These are phyloP conservation scores for Hymenochaete sp. DNA, from an alignment of 1,284 basidiomycete genomes.

Conservation along the genomic window DNA sequence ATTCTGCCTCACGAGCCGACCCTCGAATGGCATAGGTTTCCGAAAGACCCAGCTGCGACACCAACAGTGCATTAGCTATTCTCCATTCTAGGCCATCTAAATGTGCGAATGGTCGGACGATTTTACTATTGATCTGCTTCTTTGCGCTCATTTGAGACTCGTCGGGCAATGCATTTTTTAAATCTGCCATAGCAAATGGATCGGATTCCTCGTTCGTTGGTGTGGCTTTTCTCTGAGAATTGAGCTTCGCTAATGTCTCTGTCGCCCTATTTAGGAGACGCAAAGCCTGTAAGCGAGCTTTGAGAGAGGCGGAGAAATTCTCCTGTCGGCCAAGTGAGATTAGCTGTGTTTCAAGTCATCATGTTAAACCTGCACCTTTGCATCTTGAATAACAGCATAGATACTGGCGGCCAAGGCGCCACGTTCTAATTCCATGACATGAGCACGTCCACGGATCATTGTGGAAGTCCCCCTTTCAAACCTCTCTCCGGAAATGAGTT, in stretches of 20 bases:
- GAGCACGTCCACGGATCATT: slow-evolving; percentile 46
- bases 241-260: slow-evolving; percentile 59
- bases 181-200: slow-evolving; percentile 47
- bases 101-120: slow-evolving; percentile 14
- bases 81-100: slow-evolving; percentile 66
- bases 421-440: slow-evolving; percentile 54
- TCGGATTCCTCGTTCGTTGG: slow-evolving; percentile 35
- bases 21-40: slow-evolving; percentile 62
- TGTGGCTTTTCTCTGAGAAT: slow-evolving; percentile 28
- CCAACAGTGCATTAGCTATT: slow-evolving; percentile 59
- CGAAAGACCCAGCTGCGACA: slow-evolving; percentile 54
- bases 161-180: slow-evolving; percentile 30
- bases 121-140: slow-evolving; percentile 11
- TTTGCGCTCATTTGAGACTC: slow-evolving; percentile 18
- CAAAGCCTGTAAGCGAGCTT: slow-evolving; percentile 60
- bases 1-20: slow-evolving; percentile 74
- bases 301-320: slow-evolving; percentile 52
- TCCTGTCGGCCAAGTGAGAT: slow-evolving; percentile 37
- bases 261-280: slow-evolving; percentile 75
- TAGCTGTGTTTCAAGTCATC: slow-evolving; percentile 8
- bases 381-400: slow-evolving; percentile 59
- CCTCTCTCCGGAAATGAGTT: slow-evolving; percentile 27
- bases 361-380: slow-evolving; percentile 38
- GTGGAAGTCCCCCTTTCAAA: slow-evolving; percentile 45
- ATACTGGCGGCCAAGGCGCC: slow-evolving; percentile 64